Evolutionary conservation across 2,329 filamentous ascomycete genomes (phyloP).

Genomic region (Hirsutella rhossiliensis): DNA sequence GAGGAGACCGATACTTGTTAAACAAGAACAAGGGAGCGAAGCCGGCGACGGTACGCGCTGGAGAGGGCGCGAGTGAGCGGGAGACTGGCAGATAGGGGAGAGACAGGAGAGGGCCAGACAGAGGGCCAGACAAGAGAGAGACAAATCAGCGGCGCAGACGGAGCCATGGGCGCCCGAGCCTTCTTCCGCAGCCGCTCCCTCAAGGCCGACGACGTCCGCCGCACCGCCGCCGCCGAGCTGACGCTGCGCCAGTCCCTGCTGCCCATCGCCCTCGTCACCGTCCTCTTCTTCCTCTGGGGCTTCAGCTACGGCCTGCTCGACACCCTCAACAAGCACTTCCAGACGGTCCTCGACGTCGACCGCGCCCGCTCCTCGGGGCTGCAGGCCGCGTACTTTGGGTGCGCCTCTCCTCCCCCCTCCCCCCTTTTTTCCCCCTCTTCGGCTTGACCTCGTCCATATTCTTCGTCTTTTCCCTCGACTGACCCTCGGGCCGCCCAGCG

Average conservation of each 20-base stretch:
- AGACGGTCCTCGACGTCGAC: slow-evolving; percentile 30
- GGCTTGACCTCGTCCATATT: neutral
- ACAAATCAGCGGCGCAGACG: no score
- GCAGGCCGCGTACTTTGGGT: slow-evolving; percentile 46
- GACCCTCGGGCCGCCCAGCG: slow-evolving; percentile 20
- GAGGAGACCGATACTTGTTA: no score
- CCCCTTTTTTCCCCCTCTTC: neutral
- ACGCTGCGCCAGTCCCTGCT: slow-evolving; percentile 55
- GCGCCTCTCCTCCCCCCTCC: slow-evolving; percentile 1
- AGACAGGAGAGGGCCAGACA: no score
- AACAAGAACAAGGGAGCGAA: no score
- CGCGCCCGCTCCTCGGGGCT: slow-evolving; percentile 32
- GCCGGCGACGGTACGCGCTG: no score
- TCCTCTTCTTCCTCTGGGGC: slow-evolving; percentile 34
- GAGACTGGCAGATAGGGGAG: no score
- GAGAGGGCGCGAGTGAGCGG: no score
- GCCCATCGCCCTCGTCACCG: slow-evolving; percentile 45
- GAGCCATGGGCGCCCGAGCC: slow-evolving; percentile 26
- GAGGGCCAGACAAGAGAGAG: no score
- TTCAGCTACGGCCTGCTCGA: slow-evolving; percentile 33
- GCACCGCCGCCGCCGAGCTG: slow-evolving; percentile 38
- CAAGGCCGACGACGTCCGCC: slow-evolving; percentile 26
- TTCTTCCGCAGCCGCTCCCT: slow-evolving; percentile 34
- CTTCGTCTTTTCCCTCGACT: neutral
- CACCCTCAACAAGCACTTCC: slow-evolving; percentile 38